A percentile compares a stretch with the other conserved stretches of the same genome.
phyloP scores from a whole-genome alignment of 495 filamentous ascomycete species.

The Wilcoxina mikolae region DNA sequence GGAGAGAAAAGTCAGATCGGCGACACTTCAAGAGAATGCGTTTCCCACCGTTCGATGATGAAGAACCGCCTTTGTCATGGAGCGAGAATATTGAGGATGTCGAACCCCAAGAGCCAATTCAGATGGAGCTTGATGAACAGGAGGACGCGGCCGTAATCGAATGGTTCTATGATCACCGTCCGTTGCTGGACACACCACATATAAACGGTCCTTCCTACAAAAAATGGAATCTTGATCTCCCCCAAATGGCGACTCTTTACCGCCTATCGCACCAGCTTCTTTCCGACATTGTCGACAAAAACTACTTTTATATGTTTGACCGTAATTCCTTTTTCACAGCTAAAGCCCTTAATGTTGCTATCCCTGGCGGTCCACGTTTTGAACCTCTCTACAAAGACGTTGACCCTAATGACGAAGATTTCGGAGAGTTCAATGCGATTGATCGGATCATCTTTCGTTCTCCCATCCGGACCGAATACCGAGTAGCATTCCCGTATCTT shows the following conservation, averaged over 20 bases:
- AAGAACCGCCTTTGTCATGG: conserved; percentile 94
- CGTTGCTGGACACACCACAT: conserved; percentile 78
- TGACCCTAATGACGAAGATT: conserved; percentile 97
- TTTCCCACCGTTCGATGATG: conserved; percentile 97
- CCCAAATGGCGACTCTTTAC: conserved; percentile 92
- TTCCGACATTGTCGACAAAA: conserved; percentile 85
- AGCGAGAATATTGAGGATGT: conserved; percentile 98
- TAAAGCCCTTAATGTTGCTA: conserved; percentile 92
- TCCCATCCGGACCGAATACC: conserved; percentile 90
- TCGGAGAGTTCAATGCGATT: conserved; percentile 99
- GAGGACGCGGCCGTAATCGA: conserved; percentile 85
- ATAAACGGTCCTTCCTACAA: conserved; percentile 97
- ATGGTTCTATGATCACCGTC: conserved; percentile 96
- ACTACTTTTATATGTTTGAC: conserved; percentile 98
- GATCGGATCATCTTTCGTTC: conserved; percentile 97
- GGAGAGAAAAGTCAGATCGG: conserved; percentile 91
- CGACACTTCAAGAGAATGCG: conserved; percentile 98
- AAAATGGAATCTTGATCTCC: conserved; percentile 81
- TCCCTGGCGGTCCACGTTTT: conserved; percentile 92
- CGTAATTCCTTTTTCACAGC: conserved; percentile 88
- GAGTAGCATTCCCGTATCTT: conserved; percentile 83
- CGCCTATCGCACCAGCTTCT: conserved; percentile 82
- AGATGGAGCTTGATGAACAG: conserved; percentile 95
- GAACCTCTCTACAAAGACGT: conserved; percentile 98
- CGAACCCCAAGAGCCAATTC: conserved; percentile 92